Percentiles rank a stretch among this genome's conserved stretches.
phyloP scores from a whole-genome alignment of 768 basidiomycete species.

The Cystofilobasidium macerans region DNA sequence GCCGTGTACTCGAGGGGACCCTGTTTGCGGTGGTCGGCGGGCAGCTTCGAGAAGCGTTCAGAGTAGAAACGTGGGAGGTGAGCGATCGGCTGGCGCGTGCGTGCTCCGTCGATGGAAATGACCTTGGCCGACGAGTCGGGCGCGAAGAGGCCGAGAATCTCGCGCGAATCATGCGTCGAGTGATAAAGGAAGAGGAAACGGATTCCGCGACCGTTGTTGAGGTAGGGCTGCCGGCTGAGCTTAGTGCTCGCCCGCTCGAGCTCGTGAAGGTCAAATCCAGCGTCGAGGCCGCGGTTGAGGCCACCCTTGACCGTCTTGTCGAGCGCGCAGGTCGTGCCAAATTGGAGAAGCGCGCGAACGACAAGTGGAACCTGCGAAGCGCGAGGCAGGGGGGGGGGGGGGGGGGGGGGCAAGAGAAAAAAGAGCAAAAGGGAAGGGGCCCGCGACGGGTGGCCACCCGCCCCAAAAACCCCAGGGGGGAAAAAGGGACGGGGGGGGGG shows the following conservation, averaged over 20 bases:
- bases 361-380: slow-evolving; percentile 62
- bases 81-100: slow-evolving; percentile 68
- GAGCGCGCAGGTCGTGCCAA: slow-evolving; percentile 71
- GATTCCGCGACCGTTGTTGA: slow-evolving; percentile 55
- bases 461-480: too few species aligned
- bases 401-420: too few species aligned
- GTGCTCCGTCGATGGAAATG: slow-evolving; percentile 81
- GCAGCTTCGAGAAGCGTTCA: slow-evolving; percentile 43
- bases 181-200: slow-evolving; percentile 86
- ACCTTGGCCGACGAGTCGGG: slow-evolving; percentile 58
- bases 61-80: slow-evolving; percentile 64
- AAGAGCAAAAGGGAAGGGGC: too few species aligned
- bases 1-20: slow-evolving; percentile 53
- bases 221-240: slow-evolving; percentile 56
- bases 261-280: slow-evolving; percentile 72
- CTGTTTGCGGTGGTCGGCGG: slow-evolving; percentile 1
- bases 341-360: slow-evolving; percentile 64
- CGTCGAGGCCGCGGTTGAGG: slow-evolving; percentile 67
- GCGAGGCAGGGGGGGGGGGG: too few species aligned
- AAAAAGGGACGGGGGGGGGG: too few species aligned
- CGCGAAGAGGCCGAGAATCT: slow-evolving; percentile 78
- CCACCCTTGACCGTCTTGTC: slow-evolving; percentile 54
- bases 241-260: slow-evolving; percentile 55
- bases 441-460: too few species aligned
- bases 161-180: slow-evolving; percentile 59